Evolutionary conservation across 345 rosid species (phyloP).

Genomic region (Acer campestre): DNA sequence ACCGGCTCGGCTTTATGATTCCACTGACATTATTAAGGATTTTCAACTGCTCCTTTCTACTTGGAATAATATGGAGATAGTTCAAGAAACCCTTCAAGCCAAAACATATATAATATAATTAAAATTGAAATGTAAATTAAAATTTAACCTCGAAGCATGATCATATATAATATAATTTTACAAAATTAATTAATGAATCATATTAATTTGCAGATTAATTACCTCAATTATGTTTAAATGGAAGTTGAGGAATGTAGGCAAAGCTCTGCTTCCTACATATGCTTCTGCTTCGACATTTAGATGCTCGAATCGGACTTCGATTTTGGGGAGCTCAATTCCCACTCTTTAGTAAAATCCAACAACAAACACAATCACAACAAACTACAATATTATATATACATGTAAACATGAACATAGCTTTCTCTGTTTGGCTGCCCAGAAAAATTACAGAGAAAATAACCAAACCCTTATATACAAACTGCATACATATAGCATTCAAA

Average conservation of each 20-base stretch:
- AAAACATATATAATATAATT: background rate
- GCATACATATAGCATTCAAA: background rate
- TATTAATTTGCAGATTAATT: background rate
- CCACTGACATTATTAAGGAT: conserved; percentile 76
- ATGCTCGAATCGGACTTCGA: conserved; percentile 43
- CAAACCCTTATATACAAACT: background rate
- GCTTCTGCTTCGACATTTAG: conserved; percentile 38
- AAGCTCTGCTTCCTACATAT: conserved; percentile 29
- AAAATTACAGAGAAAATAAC: background rate
- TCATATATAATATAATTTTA: background rate
- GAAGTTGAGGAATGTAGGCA: conserved; percentile 44
- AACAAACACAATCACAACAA: background rate
- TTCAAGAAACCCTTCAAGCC: conserved; percentile 34
- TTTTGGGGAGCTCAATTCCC: conserved; percentile 23
- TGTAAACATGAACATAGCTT: background rate
- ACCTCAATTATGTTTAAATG: conserved; percentile 32
- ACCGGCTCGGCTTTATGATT: conserved; percentile 76
- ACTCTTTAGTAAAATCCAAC: conserved; percentile 31
- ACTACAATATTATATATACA: no score
- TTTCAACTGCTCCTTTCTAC: conserved; percentile 49
- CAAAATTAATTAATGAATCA: no score
- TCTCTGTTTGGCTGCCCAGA: conserved; percentile 2
- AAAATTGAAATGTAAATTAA: background rate
- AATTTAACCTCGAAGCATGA: background rate
- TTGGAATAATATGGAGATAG: conserved; percentile 42